These are phyloP conservation scores for Botrytis pseudocinerea DNA, from an alignment of 2,329 filamentous ascomycete species.

Conservation along the genomic window DNA sequence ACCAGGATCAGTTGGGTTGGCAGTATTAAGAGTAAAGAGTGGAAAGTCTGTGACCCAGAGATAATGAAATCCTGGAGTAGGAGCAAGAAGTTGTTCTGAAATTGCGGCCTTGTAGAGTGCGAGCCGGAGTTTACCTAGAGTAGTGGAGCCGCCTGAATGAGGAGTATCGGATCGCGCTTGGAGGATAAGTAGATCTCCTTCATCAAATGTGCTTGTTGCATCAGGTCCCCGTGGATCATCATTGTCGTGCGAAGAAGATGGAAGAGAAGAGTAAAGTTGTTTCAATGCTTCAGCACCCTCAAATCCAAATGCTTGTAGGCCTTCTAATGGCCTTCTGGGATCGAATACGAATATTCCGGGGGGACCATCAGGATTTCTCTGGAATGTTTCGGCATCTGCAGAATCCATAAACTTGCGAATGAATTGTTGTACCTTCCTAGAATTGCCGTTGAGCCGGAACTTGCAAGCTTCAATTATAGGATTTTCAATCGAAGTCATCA, in stretches of 20 bases:
- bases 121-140: conserved; percentile 41
- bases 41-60: conserved; percentile 89
- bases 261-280: conserved; percentile 30
- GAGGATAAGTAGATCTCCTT: conserved; percentile 78
- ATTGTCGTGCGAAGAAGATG: conserved; percentile 10
- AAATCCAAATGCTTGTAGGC: conserved; percentile 76
- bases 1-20: conserved; percentile 52
- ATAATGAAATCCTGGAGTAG: conserved; percentile 58
- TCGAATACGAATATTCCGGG: conserved; percentile 80
- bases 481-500: conserved; percentile 68
- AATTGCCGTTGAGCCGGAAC: conserved; percentile 57
- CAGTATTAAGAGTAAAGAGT: conserved; percentile 71
- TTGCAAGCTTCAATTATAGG: conserved; percentile 77
- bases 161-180: conserved; percentile 70
- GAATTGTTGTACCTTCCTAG: conserved; percentile 59
- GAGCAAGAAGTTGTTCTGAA: conserved; percentile 32
- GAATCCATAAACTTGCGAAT: conserved; percentile 70
- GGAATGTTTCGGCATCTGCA: conserved; percentile 57
- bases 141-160: conserved; percentile 70
- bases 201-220: conserved; percentile 44
- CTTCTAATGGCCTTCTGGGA: conserved; percentile 69
- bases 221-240: conserved; percentile 38
- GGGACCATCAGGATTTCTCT: conserved; percentile 71
- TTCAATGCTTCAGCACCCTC: conserved; percentile 60
- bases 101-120: conserved; percentile 39